These are phyloP conservation scores for Hypoxylon sp. DNA, from an alignment of 2,329 filamentous ascomycete genomes.

Conservation along the genomic window DNA sequence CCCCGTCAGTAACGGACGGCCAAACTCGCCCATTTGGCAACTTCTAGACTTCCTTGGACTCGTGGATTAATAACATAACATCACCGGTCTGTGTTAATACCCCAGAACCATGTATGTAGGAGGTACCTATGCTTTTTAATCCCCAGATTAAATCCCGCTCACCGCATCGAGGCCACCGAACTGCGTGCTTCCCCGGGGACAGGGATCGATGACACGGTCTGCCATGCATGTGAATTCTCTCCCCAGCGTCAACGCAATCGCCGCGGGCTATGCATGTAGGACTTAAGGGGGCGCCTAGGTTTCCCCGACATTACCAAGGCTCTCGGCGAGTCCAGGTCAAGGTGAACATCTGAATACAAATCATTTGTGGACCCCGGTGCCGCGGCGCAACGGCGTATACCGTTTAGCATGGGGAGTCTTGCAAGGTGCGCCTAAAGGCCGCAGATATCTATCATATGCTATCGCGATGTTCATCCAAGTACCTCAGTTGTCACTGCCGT, in stretches of 20 bases:
- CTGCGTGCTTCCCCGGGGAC: neutral
- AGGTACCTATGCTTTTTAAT: neutral
- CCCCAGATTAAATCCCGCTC: slow-evolving; percentile 1
- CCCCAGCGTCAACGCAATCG: neutral
- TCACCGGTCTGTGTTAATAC: neutral
- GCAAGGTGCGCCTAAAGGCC: neutral
- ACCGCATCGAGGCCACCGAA: neutral
- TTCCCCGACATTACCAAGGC: neutral
- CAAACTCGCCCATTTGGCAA: neutral
- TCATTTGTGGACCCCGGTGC: neutral
- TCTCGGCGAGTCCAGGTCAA: neutral
- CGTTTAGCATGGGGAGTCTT: too few relatives aligned
- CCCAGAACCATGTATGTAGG: neutral
- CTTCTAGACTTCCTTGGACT: too few relatives aligned
- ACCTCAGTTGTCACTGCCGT: neutral
- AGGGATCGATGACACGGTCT: neutral
- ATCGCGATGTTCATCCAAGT: neutral
- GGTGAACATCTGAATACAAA: neutral
- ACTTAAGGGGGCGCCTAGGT: neutral
- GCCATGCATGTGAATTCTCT: neutral
- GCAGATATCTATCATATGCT: neutral
- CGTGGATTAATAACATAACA: neutral
- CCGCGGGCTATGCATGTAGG: neutral
- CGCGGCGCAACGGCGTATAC: neutral
- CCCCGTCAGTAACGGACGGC: neutral